These are phyloP conservation scores for Torulaspora pretoriensis DNA, from an alignment of 1,139 yeast species.

Conservation along the genomic window DNA sequence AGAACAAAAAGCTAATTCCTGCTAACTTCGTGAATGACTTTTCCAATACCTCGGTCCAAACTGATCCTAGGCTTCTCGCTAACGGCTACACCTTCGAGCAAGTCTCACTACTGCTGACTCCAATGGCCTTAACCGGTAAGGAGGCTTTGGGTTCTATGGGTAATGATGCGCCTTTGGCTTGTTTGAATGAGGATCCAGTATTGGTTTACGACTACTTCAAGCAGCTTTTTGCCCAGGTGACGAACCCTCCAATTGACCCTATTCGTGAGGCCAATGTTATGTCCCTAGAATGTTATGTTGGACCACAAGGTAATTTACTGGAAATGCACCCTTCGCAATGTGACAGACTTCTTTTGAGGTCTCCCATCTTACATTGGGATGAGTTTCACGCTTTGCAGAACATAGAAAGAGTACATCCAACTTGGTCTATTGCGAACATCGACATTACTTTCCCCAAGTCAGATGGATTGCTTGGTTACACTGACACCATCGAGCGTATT, in stretches of 20 bases:
- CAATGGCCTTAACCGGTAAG: conserved; percentile 89
- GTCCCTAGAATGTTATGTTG: conserved; percentile 95
- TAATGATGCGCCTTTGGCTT: conserved; percentile 95
- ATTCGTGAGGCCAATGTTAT: conserved; percentile 94
- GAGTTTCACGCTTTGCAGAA: conserved; percentile 72
- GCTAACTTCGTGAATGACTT: conserved; percentile 26
- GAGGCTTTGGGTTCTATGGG: conserved; percentile 99
- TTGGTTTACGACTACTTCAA: conserved; percentile 90
- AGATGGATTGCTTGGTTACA: conserved; percentile 84
- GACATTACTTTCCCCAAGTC: conserved; percentile 86
- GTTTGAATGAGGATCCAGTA: conserved; percentile 89
- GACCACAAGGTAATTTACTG: conserved; percentile 93
- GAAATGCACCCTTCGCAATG: conserved; percentile 93
- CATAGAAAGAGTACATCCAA: conserved; percentile 71
- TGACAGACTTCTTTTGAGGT: conserved; percentile 73
- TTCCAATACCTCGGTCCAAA: conserved; percentile 49
- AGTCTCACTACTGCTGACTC: conserved; percentile 73
- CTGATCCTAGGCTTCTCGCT: conserved; percentile 79
- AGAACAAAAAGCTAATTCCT: conserved; percentile 36
- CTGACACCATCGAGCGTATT: conserved; percentile 77
- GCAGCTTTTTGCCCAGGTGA: conserved; percentile 95
- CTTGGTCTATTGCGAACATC: conserved; percentile 77
- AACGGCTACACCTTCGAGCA: conserved; percentile 94
- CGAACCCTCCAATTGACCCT: conserved; percentile 98
- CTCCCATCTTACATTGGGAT: conserved; percentile 73